Evolutionary conservation across 2,329 filamentous ascomycete species (phyloP), one percentile per base, ranked within the genome.

Genomic region (Verticillium isaacii): DNA sequence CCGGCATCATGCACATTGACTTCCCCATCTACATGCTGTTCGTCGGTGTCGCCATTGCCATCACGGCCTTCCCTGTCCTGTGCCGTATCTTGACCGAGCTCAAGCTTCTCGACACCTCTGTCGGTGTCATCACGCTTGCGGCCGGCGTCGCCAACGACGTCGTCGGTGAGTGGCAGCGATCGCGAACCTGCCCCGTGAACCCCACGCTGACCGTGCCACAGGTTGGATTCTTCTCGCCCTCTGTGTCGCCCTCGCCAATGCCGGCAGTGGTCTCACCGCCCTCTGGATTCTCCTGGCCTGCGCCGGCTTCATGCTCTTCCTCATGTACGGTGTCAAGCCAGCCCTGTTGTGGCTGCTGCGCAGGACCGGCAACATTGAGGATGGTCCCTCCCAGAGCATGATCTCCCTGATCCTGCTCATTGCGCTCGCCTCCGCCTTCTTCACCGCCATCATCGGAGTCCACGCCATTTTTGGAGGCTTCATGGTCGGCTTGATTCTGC

Each of bases 401-500:
- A 90, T 97, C 41, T 88, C 89, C 14, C 75, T 97, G 36, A 97
- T 93, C 0, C 77, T 97, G 4, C 78, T 97, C 32, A 81, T 97
- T 59, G 89, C 90, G 0, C 81, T 98, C 19, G 82, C 84, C 0
- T 95, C 92, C 0, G 84, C 92, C 5, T 96, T 93, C 80, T 96
- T 96, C 71, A 96, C 93, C 0, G 81, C 89, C 61, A 90, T 95
- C 63, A 97, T 97, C 70, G 94, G 94, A 56, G 88, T 97, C 1
- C 94, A 98, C 73, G 86, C 93, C 62, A 97, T 97, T 72, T 97
- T 98, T 69, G 94, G 94, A 39, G 93, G 90, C 3, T 98, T 98
- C 72, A 81, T 97, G 62, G 85, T 94, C 55, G 94, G 94, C 2
- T 74, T 97, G 29, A 94, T 98, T 62, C 93, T 93, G 67, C 94